These are phyloP conservation scores for Tremellales sp. DNA, from an alignment of 1,284 basidiomycete genomes.

Conservation along the genomic window DNA sequence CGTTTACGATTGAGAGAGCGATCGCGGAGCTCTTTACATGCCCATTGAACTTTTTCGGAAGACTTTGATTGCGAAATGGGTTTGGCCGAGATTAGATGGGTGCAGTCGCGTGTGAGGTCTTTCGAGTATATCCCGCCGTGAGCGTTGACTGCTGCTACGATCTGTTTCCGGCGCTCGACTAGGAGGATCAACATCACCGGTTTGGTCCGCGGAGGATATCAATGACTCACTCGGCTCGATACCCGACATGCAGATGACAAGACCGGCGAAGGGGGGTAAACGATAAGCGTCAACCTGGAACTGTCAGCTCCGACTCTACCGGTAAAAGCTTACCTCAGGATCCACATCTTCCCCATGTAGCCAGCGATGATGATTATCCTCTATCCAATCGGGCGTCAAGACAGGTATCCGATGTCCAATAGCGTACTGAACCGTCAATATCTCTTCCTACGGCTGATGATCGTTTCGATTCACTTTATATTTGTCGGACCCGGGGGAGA, in stretches of 20 bases:
- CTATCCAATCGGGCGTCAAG: constrained; percentile 38
- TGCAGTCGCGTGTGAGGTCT: constrained; percentile 42
- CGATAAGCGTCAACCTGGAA: constrained; percentile 9
- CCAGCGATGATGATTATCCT: constrained; percentile 29
- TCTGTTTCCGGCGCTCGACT: constrained; percentile 39
- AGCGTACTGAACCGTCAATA: constrained; percentile 33
- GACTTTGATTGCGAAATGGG: constrained; percentile 28
- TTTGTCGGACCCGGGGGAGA: constrained; percentile 31
- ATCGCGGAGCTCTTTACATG: constrained; percentile 28
- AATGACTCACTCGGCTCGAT: constrained; percentile 30
- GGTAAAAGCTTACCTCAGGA: constrained; percentile 1
- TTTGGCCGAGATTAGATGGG: constrained; percentile 41
- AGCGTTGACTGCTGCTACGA: constrained; percentile 31
- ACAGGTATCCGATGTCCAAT: constrained; percentile 39
- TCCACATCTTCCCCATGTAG: constrained; percentile 29
- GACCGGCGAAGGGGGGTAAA: constrained; percentile 33
- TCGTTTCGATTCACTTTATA: constrained; percentile 31
- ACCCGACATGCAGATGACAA: constrained; percentile 39
- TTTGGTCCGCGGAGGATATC: not conserved
- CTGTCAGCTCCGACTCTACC: not conserved
- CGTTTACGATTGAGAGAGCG: constrained; percentile 25
- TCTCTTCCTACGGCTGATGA: not conserved
- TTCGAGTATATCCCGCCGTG: constrained; percentile 43
- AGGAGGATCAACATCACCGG: not conserved
- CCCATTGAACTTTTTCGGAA: constrained; percentile 46